Conservation (phyloP, 768 basidiomycete genomes). For the Collybiopsis luxurians region DNA sequence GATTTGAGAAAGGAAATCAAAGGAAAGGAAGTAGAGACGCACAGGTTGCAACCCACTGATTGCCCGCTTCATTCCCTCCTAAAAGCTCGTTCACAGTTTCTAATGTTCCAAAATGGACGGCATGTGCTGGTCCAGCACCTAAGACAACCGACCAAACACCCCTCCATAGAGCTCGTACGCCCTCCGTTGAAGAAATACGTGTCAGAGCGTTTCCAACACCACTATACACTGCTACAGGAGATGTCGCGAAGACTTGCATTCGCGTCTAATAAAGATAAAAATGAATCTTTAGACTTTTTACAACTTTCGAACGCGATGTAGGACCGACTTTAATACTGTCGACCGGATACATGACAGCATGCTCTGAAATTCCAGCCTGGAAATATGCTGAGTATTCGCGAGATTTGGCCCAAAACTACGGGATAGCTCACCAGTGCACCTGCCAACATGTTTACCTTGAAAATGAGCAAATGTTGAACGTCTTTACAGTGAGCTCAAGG, state of each 20-base stretch:
- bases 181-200: slow-evolving; percentile 93
- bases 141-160: slow-evolving; percentile 95
- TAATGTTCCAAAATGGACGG: slow-evolving; percentile 95
- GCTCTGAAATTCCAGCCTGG: slow-evolving; percentile 98
- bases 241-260: slow-evolving; percentile 95
- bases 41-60: slow-evolving; percentile 91
- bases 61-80: slow-evolving; percentile 79
- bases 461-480: slow-evolving; percentile 10
- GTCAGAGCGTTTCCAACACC: slow-evolving; percentile 89
- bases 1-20: slow-evolving; percentile 9
- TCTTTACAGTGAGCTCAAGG: slow-evolving; percentile 2
- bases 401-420: slow-evolving; percentile 12
- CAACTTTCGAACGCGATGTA: neutral
- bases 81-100: slow-evolving; percentile 92
- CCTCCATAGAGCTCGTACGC: slow-evolving; percentile 87
- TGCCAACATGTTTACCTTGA: slow-evolving; percentile 93
- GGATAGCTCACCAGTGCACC: slow-evolving; percentile 77
- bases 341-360: slow-evolving; percentile 97
- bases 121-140: slow-evolving; percentile 97
- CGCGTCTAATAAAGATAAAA: slow-evolving; percentile 66
- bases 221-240: slow-evolving; percentile 82
- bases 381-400: neutral
- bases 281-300: neutral
- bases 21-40: slow-evolving; percentile 27
- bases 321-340: slow-evolving; percentile 92